Base-by-base conservation (phyloP, 177 flowering plant genomes). In the Vitis hybrid region DNA sequence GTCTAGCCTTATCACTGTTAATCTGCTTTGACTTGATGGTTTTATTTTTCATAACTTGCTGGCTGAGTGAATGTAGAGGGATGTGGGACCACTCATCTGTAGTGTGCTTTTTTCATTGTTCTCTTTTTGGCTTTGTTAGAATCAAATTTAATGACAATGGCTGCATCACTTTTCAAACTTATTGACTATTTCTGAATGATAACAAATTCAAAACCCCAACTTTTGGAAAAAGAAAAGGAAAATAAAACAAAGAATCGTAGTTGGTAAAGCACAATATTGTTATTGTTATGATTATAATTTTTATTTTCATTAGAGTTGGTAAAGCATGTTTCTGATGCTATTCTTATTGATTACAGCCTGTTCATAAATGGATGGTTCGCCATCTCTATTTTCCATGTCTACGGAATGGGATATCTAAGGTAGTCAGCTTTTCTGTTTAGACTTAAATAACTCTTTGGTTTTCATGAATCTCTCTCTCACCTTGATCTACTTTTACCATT, bases 281-380 rank as follows among this genome's bases (percentile, higher is more conserved):
- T 65, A 10, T 11, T 49, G 46, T 9, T 66, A 32, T 15, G 48
- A 41, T 41, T 41, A 8, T 41, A 41, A 41, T 9, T 41, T 41
- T 6, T 41, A 41, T 41, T 41, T 41, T 41, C 48, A 41, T 9
- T 41, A 11, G 51, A 15, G 14, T 49, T 12, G 56, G 32, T 51
- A 32, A n/a, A 27, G 51, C 67, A 20, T 18, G 49, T 60, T 52
- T 48, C 71, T 84, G 49, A 79, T 60, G 54, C 46, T 53, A 11
- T 46, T 66, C 24, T 70, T 24, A 18, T 58, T 77, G 61, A 20
- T 78, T 65, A 53, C 91, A 95, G 99, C 99, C 99, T 71, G 99
- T 96, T 70, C 99, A 96, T 74, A 93, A 93, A 78, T 96, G 99
- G 99, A 91, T 96, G 90, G 87, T 92, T 74, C 97, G 98, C 6